phyloP scores from a whole-genome alignment of 768 basidiomycete species.

The Phlebiopsis gigantea region DNA sequence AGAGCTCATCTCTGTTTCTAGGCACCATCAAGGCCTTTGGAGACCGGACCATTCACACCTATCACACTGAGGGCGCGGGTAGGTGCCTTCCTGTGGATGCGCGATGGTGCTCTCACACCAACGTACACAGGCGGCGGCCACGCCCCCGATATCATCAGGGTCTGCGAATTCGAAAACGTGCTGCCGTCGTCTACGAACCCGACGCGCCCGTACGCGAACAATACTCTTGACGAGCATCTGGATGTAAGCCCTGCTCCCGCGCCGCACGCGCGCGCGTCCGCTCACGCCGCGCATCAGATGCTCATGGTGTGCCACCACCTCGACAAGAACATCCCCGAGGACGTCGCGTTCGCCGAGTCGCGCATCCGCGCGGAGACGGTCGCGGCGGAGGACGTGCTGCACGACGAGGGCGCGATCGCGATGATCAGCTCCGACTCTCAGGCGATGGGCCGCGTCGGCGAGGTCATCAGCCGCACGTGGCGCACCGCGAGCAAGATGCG shows the following conservation, averaged over 20 bases:
- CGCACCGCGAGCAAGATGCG: slow-evolving; percentile 95
- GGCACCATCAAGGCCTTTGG: slow-evolving; percentile 89
- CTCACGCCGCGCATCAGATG: slow-evolving; percentile 55
- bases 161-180: slow-evolving; percentile 84
- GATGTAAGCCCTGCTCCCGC: slow-evolving; percentile 54
- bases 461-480: slow-evolving; percentile 92
- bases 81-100: not conserved
- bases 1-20: slow-evolving; percentile 22
- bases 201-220: slow-evolving; percentile 84
- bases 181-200: slow-evolving; percentile 97
- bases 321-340: slow-evolving; percentile 86
- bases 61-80: slow-evolving; percentile 96
- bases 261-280: not conserved
- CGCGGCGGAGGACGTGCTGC: slow-evolving; percentile 94
- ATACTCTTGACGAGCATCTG: slow-evolving; percentile 95
- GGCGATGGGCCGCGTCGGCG: slow-evolving; percentile 97
- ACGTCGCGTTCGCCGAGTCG: slow-evolving; percentile 93
- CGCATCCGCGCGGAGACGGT: slow-evolving; percentile 96
- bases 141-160: slow-evolving; percentile 98
- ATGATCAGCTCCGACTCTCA: slow-evolving; percentile 97
- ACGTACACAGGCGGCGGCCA: slow-evolving; percentile 72
- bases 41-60: slow-evolving; percentile 90
- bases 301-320: slow-evolving; percentile 99
- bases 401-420: slow-evolving; percentile 89
- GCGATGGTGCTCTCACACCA: not conserved